Evolutionary conservation across 768 basidiomycete genomes (phyloP), one percentile per base, ranked within the genome.

Genomic region (Mycena kentingensis): DNA sequence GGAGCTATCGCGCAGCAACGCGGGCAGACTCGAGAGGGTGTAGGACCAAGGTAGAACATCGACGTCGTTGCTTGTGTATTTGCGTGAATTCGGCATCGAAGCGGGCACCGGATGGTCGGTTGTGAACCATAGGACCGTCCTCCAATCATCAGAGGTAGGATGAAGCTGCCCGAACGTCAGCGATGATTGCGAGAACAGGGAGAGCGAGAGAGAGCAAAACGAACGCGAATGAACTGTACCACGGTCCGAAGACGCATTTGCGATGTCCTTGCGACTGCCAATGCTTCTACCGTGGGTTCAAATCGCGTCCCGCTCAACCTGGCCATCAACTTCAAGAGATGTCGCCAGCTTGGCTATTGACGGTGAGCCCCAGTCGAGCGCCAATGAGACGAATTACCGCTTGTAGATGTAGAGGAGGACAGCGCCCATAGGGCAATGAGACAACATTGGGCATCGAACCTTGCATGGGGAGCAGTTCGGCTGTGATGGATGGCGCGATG

Each of bases 221-320:
- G 46, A 60, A 88, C 90, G 75, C 84, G 88, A 44, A 90, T 76
- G 61, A 92, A 90, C 61, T 92, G 90, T 49, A 93, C 70, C 0
- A 92, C 87, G 0, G 84, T 84, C 35, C 90, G 84, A 38, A 93
- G 70, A 54, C 77, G 78, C 45, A 85, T 73, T 5, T 80, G 79
- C 1, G 70, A 54, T 16, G 71, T 72, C 61, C 84, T 85, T 26
- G 77, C 72, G 0, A 77, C 67, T 1, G 82, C 80, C 57, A 87
- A 68, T 1, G 87, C 84, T 60, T 88, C 86, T 31, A 88, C 63
- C 0, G 85, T 82, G 1, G 90, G 81, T 58, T 91, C 85, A 38
- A 93, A 72, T 44, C 81, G 81, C 5, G 87, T 85, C 26, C 77
- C 82, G 50, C 85, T 84, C 51, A 90, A 67, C 54, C 84, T 74